Evolutionary conservation across 2,329 filamentous ascomycete genomes (phyloP).

Genomic region (Hypoxylon sp.): DNA sequence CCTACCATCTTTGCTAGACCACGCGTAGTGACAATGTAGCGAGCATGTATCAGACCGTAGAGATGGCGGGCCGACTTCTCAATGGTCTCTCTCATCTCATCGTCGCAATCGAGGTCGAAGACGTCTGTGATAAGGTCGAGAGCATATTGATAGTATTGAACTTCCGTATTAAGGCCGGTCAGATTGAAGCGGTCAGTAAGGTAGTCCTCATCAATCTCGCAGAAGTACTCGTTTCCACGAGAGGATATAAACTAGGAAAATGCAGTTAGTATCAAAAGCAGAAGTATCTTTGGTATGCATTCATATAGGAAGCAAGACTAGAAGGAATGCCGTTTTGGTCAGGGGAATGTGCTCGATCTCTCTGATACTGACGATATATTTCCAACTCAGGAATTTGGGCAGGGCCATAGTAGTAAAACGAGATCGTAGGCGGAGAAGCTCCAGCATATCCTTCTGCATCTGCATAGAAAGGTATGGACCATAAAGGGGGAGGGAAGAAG

Average conservation of each 20-base stretch:
- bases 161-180: slow-evolving; percentile 95
- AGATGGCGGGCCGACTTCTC: slow-evolving; percentile 97
- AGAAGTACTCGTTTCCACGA: slow-evolving; percentile 98
- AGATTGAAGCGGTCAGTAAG: slow-evolving; percentile 98
- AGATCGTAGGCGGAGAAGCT: background rate
- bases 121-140: slow-evolving; percentile 97
- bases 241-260: slow-evolving; percentile 92
- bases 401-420: background rate
- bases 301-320: background rate
- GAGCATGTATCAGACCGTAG: slow-evolving; percentile 94
- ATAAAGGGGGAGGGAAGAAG: background rate
- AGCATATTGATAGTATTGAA: slow-evolving; percentile 99
- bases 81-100: slow-evolving; percentile 97
- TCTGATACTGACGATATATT: slow-evolving; percentile 15
- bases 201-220: slow-evolving; percentile 99
- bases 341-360: background rate
- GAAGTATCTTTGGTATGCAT: background rate
- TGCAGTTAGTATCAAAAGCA: slow-evolving; percentile 44
- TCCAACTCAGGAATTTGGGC: background rate
- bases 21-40: slow-evolving; percentile 96
- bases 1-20: slow-evolving; percentile 95
- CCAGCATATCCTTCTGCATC: background rate
- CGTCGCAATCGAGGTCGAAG: slow-evolving; percentile 98
- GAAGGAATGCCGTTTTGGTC: slow-evolving; percentile 3
- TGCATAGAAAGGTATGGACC: background rate